These are phyloP conservation scores for Pyrenophora graminea DNA, from an alignment of 2,329 filamentous ascomycete genomes.

Conservation along the genomic window DNA sequence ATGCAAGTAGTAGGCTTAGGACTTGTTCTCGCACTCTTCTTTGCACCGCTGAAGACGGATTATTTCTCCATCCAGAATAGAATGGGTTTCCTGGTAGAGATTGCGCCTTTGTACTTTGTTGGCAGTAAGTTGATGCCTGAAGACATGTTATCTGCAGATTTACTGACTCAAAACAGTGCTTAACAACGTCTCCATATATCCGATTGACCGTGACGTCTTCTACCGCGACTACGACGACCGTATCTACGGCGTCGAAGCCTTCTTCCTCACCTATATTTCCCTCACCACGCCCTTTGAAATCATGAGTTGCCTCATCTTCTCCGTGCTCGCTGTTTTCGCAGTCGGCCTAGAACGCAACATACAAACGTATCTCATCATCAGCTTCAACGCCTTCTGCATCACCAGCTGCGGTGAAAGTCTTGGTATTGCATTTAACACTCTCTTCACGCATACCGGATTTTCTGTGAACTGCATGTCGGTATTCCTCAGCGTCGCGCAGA, in stretches of 20 bases:
- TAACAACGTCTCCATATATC: slow-evolving; percentile 77
- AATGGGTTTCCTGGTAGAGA: slow-evolving; percentile 73
- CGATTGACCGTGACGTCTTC: slow-evolving; percentile 73
- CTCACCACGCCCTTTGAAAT: slow-evolving; percentile 76
- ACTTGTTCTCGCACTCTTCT: slow-evolving; percentile 55
- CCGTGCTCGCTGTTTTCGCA: slow-evolving; percentile 65
- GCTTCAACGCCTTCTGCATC: slow-evolving; percentile 73
- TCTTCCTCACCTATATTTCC: slow-evolving; percentile 70
- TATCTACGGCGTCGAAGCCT: slow-evolving; percentile 72
- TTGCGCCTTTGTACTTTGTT: slow-evolving; percentile 72
- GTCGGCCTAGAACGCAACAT: slow-evolving; percentile 67
- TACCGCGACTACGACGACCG: slow-evolving; percentile 76
- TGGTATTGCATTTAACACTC: slow-evolving; percentile 79
- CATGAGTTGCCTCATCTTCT: slow-evolving; percentile 66
- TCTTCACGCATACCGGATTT: slow-evolving; percentile 75
- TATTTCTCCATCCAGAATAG: slow-evolving; percentile 73
- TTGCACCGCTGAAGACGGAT: slow-evolving; percentile 70
- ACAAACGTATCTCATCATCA: slow-evolving; percentile 68
- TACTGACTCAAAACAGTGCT: slow-evolving; percentile 54
- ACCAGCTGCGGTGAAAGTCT: slow-evolving; percentile 75
- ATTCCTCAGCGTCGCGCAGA: slow-evolving; percentile 70
- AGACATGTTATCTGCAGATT: no score
- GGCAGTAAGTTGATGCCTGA: slow-evolving; percentile 53
- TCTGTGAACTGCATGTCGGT: slow-evolving; percentile 74
- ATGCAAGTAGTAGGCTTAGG: slow-evolving; percentile 47